Conservation (phyloP, 2,329 filamentous ascomycete species). For the Microsporum canis region DNA sequence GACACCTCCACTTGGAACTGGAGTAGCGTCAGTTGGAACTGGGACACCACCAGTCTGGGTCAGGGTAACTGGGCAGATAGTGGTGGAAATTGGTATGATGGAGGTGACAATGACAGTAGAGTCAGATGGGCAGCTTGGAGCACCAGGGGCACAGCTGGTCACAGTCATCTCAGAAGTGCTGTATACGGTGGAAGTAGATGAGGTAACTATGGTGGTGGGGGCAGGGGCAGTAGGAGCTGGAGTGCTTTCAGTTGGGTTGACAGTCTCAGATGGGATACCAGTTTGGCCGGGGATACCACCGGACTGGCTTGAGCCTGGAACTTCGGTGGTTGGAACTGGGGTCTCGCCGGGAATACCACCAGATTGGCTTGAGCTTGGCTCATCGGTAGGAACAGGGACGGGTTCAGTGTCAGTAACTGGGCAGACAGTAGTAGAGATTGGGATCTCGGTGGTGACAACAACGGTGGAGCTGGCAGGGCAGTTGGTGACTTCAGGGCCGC, state of each 20-base stretch:
- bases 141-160: conserved; percentile 30
- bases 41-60: too few relatives aligned
- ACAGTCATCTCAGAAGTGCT: conserved; percentile 29
- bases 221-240: background rate
- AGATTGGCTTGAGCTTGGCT: too few relatives aligned
- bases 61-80: conserved; percentile 42
- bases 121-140: conserved; percentile 42
- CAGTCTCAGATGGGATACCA: background rate
- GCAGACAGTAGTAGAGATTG: conserved; percentile 51
- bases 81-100: conserved; percentile 48
- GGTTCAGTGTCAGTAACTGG: conserved; percentile 27
- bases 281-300: background rate
- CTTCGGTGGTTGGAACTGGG: background rate
- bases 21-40: background rate
- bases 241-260: background rate
- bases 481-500: conserved; percentile 32
- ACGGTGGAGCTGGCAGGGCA: conserved; percentile 43
- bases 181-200: conserved; percentile 29
- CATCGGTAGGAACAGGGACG: background rate
- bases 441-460: conserved; percentile 44
- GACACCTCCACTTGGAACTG: background rate
- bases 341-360: background rate
- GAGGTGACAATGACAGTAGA: conserved; percentile 42
- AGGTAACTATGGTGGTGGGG: background rate
- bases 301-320: background rate